phyloP scores from a whole-genome alignment of 192 early-diverging fungal species.

The Rhizoclosmatium globosum region DNA sequence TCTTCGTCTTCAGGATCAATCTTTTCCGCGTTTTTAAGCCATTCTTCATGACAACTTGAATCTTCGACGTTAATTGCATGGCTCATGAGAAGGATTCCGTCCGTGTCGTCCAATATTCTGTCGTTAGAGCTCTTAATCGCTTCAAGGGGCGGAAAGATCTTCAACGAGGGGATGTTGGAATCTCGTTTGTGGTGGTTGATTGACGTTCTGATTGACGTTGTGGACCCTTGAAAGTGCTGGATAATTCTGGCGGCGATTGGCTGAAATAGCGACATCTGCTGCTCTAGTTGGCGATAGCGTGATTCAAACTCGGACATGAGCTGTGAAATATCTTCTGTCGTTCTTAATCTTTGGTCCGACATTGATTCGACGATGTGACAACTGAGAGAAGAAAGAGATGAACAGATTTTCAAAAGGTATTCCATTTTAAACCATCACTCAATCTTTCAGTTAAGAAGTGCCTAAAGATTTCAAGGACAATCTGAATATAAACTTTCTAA shows the following conservation, averaged over 20 bases:
- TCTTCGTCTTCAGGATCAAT: neutral
- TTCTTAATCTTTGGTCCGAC: no score
- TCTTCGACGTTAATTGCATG: neutral
- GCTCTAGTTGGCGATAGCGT: neutral
- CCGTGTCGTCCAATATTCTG: neutral
- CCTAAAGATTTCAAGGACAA: no score
- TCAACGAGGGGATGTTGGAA: neutral
- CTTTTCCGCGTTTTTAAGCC: neutral
- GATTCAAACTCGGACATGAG: neutral
- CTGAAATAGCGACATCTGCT: neutral
- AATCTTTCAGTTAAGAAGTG: no score
- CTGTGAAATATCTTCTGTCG: neutral
- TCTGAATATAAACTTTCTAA: no score
- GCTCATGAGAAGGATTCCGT: constrained; percentile 1
- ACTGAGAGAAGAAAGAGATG: no score
- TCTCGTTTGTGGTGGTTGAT: neutral
- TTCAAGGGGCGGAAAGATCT: neutral
- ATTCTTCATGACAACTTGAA: neutral
- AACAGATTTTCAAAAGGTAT: no score
- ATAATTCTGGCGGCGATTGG: neutral
- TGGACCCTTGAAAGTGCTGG: neutral
- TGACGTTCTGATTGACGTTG: no score
- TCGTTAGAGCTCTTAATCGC: neutral
- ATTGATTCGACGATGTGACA: no score
- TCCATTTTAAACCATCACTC: no score